Evolutionary conservation across 306 rosid species (phyloP).

Genomic region (Arachis hypogaea): DNA sequence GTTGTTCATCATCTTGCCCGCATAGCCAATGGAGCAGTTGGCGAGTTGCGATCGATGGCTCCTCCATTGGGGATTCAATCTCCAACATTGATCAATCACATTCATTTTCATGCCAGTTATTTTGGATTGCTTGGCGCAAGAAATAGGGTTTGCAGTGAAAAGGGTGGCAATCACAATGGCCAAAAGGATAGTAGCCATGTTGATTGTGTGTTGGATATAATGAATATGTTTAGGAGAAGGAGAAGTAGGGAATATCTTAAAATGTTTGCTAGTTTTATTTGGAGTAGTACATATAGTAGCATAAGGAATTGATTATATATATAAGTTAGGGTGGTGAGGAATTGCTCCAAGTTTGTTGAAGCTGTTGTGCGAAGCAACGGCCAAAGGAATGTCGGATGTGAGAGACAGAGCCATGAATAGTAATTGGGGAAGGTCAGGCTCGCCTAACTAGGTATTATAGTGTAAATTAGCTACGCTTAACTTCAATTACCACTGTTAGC

Average conservation of each 20-base stretch:
- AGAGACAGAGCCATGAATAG: conserved; percentile 5
- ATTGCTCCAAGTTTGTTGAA: conserved; percentile 22
- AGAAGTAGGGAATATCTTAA: not conserved
- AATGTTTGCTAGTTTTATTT: not conserved
- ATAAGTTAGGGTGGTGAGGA: not conserved
- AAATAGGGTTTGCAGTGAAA: conserved; percentile 2
- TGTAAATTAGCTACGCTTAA: not conserved
- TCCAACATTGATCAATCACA: conserved; percentile 48
- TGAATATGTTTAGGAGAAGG: not conserved
- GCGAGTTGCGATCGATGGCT: conserved; percentile 33
- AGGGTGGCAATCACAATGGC: conserved; percentile 5
- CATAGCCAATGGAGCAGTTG: conserved; percentile 38
- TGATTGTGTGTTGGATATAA: too few relatives aligned
- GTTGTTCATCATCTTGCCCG: conserved; percentile 44
- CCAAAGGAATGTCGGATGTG: not conserved
- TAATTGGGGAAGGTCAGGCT: not conserved
- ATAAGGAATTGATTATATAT: not conserved
- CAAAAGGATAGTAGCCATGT: conserved; percentile 15
- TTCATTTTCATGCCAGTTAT: conserved; percentile 34
- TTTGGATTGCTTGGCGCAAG: conserved; percentile 22
- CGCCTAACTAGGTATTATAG: not conserved
- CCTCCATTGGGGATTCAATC: conserved; percentile 39
- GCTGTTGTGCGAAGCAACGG: conserved; percentile 30
- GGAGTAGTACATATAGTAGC: not conserved
- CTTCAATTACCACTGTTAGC: not conserved